Evolutionary conservation across 495 filamentous ascomycete species (phyloP).

Genomic region (Annulohypoxylon maeteangense): DNA sequence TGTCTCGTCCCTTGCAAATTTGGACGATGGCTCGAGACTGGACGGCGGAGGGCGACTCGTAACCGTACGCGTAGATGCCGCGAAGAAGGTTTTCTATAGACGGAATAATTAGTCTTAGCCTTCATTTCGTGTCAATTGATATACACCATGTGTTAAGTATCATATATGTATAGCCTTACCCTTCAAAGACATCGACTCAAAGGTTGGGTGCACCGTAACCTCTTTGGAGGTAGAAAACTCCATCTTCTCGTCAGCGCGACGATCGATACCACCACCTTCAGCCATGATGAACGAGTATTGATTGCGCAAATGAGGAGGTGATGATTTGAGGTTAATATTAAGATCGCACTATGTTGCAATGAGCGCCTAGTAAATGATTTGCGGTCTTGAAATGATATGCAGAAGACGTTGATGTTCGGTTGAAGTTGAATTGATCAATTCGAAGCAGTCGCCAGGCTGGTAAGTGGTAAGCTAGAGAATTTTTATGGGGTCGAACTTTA

Average conservation of each 20-base stretch:
- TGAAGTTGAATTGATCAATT: constrained; percentile 27
- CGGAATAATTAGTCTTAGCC: constrained; percentile 9
- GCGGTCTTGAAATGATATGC: not conserved
- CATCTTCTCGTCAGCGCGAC: constrained; percentile 93
- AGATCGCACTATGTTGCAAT: not conserved
- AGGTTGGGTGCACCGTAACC: constrained; percentile 80
- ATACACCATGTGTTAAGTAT: not conserved
- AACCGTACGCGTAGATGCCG: constrained; percentile 98
- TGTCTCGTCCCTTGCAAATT: constrained; percentile 98
- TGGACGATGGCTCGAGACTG: constrained; percentile 98
- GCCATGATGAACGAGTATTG: constrained; percentile 70
- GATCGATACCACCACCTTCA: constrained; percentile 84
- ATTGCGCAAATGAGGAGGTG: not conserved
- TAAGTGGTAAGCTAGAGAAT: constrained; percentile 8
- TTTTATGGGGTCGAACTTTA: constrained; percentile 29
- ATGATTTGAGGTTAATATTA: not conserved
- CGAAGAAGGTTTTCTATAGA: constrained; percentile 84
- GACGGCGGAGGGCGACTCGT: constrained; percentile 96
- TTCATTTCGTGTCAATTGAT: not conserved
- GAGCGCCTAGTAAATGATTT: not conserved
- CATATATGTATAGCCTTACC: constrained; percentile 47
- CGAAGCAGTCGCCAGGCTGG: not conserved
- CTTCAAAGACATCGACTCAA: constrained; percentile 75
- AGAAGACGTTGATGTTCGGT: not conserved
- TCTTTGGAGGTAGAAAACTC: constrained; percentile 98